A percentile compares a stretch with the other conserved stretches of the same genome.
These are phyloP conservation scores for Erythrobasidium yunnanense DNA, from an alignment of 768 basidiomycete genomes.

Conservation along the genomic window DNA sequence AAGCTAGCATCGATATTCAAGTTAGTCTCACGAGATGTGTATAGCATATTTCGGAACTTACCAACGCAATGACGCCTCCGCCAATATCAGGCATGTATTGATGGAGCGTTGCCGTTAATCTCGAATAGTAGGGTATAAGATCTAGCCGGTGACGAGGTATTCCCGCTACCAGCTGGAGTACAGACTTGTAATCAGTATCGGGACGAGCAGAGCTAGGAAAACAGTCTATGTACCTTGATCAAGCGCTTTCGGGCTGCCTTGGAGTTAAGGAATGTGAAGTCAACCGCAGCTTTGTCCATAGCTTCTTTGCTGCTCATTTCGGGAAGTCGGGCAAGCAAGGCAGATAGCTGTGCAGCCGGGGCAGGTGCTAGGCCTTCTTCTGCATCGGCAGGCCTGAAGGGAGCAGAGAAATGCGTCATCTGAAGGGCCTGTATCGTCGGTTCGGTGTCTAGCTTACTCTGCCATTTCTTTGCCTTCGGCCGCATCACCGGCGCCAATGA, in stretches of 20 bases:
- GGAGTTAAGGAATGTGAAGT: constrained; percentile 92
- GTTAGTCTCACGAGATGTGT: background rate
- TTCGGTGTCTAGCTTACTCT: too few species aligned
- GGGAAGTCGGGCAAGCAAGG: constrained; percentile 76
- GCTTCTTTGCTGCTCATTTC: constrained; percentile 83
- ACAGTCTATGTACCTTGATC: constrained; percentile 53
- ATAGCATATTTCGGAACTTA: constrained; percentile 45
- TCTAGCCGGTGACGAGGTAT: constrained; percentile 81
- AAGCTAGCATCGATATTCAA: constrained; percentile 49
- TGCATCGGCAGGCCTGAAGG: background rate
- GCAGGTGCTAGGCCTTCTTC: constrained; percentile 55
- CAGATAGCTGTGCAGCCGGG: constrained; percentile 82
- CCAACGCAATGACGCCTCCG: constrained; percentile 63
- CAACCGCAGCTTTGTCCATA: constrained; percentile 86
- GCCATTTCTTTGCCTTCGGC: too few species aligned
- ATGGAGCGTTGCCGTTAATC: constrained; percentile 75
- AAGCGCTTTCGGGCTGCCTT: constrained; percentile 89
- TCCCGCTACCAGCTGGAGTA: constrained; percentile 48
- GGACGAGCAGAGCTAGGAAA: background rate
- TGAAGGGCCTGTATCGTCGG: constrained; percentile 28
- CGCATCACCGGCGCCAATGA: too few species aligned
- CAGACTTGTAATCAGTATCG: constrained; percentile 11
- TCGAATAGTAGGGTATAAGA: constrained; percentile 80
- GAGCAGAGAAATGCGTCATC: too few species aligned
- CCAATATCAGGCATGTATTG: constrained; percentile 92